Base-by-base conservation (phyloP, 2,329 filamentous ascomycete species). In the Blumeria graminis region DNA sequence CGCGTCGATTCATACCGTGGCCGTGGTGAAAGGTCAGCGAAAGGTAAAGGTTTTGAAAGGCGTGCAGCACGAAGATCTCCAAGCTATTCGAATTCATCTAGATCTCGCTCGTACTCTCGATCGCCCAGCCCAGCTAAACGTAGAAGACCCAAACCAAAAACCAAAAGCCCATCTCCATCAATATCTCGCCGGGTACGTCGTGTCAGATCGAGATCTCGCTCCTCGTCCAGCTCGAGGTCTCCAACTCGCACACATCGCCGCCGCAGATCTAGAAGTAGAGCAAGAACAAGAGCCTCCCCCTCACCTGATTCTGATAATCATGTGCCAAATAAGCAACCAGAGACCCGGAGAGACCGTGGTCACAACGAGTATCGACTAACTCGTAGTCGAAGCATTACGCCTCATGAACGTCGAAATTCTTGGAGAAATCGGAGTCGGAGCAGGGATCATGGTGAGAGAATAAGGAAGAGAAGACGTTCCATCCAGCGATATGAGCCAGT, bases 401-500 rank as follows among this genome's bases (percentile, higher is more conserved):
- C 65, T 36, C 63, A 61, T 52, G 63, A 63, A 51, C 61, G 62
- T 43, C 61, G 63, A 54, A 28, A 28, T 28, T 28, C 13, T 39
- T 33, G 22, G 14, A 60, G 62, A 61, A 64, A 61, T 55, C 58
- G 57, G n/a, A 65, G 62, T 43, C 60, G 59, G 55, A 63, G 59
- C 34, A 51, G 46, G 16, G 34, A 7, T n/a, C 22, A 7, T 54
- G 59, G 60, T 51, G 59, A 60, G 52, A 63, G 60, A 56, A 62
- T 65, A 56, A 58, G 62, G 33, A 67, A 67, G 55, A 61, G 65
- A 53, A 64, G 65, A 38, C 62, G 63, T 18, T 68, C 67, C 28
- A 59, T 67, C 55, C 60, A 67, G 57, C 62, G 66, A 60, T 68
- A 67, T 61, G 65, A 65, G 50, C 63, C 64, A 35, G 60, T 61